These are phyloP conservation scores for Nigrospora sphaerica DNA, from an alignment of 2,329 filamentous ascomycete genomes.

Conservation along the genomic window DNA sequence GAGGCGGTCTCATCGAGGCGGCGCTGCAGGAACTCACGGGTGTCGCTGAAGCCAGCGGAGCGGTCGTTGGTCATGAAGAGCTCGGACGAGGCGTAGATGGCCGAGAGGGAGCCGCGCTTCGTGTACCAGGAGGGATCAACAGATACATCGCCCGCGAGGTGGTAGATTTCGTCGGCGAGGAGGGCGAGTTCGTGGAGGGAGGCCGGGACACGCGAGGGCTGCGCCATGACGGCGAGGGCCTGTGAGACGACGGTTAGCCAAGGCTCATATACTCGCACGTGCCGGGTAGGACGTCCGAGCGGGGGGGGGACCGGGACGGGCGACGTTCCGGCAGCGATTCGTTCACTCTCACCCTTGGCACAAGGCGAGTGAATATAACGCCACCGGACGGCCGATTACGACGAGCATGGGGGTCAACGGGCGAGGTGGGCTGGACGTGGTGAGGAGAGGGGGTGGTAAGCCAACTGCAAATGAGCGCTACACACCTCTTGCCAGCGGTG, in stretches of 20 bases:
- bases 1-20: slow-evolving; percentile 63
- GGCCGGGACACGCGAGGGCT: slow-evolving; percentile 67
- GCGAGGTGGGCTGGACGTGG: too few relatives aligned
- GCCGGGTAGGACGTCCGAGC: background rate
- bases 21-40: slow-evolving; percentile 70
- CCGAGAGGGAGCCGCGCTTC: slow-evolving; percentile 48
- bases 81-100: slow-evolving; percentile 66
- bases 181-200: slow-evolving; percentile 73
- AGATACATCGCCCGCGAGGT: slow-evolving; percentile 71
- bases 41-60: slow-evolving; percentile 66
- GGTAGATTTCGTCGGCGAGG: slow-evolving; percentile 89
- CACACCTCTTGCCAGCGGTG: slow-evolving; percentile 80
- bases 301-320: background rate
- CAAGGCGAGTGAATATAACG: too few relatives aligned
- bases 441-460: background rate
- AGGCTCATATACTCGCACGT: too few relatives aligned
- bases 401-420: too few relatives aligned
- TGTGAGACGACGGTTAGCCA: slow-evolving; percentile 23
- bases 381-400: too few relatives aligned
- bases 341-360: too few relatives aligned
- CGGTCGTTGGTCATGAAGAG: slow-evolving; percentile 90
- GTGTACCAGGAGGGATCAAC: slow-evolving; percentile 87
- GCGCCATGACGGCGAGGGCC: slow-evolving; percentile 86
- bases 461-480: slow-evolving; percentile 5
- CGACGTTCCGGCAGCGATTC: too few relatives aligned